These are phyloP conservation scores for Candida qinlingensis DNA, from an alignment of 805 yeast genomes.

Conservation along the genomic window DNA sequence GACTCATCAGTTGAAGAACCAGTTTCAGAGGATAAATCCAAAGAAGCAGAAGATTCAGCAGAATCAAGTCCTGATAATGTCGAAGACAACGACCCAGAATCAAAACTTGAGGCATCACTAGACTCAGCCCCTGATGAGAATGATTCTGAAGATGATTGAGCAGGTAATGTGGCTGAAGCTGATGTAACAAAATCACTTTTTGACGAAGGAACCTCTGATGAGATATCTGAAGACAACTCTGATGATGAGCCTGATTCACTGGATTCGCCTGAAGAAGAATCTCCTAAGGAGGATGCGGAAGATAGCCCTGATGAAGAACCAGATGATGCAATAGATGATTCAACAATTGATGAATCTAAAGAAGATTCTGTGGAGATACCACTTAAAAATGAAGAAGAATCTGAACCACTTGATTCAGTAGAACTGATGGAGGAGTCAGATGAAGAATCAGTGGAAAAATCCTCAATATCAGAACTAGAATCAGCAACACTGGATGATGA, in stretches of 20 bases:
- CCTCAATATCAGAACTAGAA: background rate
- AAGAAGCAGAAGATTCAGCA: background rate
- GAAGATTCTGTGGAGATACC: background rate
- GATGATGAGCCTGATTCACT: background rate
- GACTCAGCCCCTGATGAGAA: background rate
- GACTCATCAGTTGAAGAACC: background rate
- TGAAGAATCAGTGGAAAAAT: background rate
- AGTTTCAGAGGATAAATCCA: background rate
- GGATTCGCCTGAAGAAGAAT: background rate
- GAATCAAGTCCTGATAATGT: background rate
- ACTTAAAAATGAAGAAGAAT: too few relatives aligned
- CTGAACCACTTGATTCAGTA: too few relatives aligned
- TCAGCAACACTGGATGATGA: background rate
- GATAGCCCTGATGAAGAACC: background rate
- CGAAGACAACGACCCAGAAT: background rate
- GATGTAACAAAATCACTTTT: background rate
- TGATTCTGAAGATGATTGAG: background rate
- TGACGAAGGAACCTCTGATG: background rate
- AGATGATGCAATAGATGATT: background rate
- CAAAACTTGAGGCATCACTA: too few relatives aligned
- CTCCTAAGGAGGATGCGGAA: background rate
- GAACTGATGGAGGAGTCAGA: background rate
- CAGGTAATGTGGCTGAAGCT: background rate
- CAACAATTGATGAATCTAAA: background rate
- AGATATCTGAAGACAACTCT: background rate